phyloP scores from a whole-genome alignment of 2,329 filamentous ascomycete species.

The Berkeleyomyces rouxiae region DNA sequence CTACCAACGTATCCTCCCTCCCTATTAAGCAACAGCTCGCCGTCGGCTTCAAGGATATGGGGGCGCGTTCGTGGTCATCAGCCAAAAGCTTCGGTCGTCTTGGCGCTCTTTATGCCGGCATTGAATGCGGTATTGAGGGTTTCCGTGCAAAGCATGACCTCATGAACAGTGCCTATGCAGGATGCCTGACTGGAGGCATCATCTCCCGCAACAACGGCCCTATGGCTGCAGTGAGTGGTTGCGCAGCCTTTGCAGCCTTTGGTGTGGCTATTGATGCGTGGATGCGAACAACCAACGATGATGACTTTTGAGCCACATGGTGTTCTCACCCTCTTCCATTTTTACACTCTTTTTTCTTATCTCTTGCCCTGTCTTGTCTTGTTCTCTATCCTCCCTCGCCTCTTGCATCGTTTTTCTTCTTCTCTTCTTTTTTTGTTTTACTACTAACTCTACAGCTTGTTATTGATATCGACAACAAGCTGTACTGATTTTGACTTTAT shows the following conservation, averaged over 20 bases:
- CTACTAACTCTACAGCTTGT: neutral
- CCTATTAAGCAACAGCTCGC: slow-evolving; percentile 72
- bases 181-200: slow-evolving; percentile 81
- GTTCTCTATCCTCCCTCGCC: neutral
- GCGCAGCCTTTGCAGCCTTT: slow-evolving; percentile 86
- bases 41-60: slow-evolving; percentile 89
- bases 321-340: neutral
- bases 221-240: slow-evolving; percentile 73
- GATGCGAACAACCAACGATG: slow-evolving; percentile 61
- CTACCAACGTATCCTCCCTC: slow-evolving; percentile 38
- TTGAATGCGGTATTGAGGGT: slow-evolving; percentile 91
- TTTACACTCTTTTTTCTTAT: slow-evolving; percentile 5
- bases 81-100: slow-evolving; percentile 94
- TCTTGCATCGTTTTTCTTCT: neutral
- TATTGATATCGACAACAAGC: too few species aligned
- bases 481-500: too few species aligned
- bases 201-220: slow-evolving; percentile 76
- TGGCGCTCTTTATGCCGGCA: slow-evolving; percentile 76
- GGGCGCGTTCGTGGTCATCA: slow-evolving; percentile 58
- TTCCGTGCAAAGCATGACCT: slow-evolving; percentile 87
- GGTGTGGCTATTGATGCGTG: slow-evolving; percentile 82
- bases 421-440: neutral
- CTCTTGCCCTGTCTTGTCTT: neutral
- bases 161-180: slow-evolving; percentile 69
- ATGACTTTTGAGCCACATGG: slow-evolving; percentile 18